phyloP scores from a whole-genome alignment of 192 early-diverging fungal species.

The Coemansia guatemalensis region DNA sequence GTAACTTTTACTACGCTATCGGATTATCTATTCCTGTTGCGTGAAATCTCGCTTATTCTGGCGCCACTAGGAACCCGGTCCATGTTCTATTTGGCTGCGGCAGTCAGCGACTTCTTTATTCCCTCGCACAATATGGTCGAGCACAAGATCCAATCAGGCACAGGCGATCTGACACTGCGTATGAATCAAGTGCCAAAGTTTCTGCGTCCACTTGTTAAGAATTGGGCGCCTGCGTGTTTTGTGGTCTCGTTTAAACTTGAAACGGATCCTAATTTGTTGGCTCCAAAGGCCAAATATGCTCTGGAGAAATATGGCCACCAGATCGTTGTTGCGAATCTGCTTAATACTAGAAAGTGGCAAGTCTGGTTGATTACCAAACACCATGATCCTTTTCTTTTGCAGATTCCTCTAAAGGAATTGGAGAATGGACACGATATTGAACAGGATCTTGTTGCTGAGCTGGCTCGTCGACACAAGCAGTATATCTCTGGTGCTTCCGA shows the following conservation, averaged over 20 bases:
- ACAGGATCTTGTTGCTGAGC: conserved; percentile 37
- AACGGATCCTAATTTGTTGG: conserved; percentile 81
- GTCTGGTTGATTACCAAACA: conserved; percentile 62
- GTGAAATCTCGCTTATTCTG: conserved; percentile 69
- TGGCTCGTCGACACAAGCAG: conserved; percentile 30
- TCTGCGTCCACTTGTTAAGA: conserved; percentile 86
- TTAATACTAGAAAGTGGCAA: conserved; percentile 81
- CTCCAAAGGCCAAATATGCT: conserved; percentile 76
- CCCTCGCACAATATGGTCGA: conserved; percentile 89
- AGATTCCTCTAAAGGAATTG: conserved; percentile 28
- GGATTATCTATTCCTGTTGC: conserved; percentile 91
- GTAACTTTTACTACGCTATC: conserved; percentile 86
- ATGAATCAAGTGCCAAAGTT: conserved; percentile 99
- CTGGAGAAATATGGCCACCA: conserved; percentile 92
- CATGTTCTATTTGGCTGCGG: conserved; percentile 97
- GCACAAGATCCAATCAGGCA: conserved; percentile 96
- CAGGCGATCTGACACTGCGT: conserved; percentile 78
- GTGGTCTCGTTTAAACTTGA: conserved; percentile 99
- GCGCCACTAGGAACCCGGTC: conserved; percentile 63
- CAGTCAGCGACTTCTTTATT: conserved; percentile 98
- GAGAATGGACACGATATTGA: conserved; percentile 37
- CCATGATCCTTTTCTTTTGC: conserved; percentile 27
- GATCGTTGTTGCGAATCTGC: conserved; percentile 94
- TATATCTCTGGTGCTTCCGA: conserved; percentile 7
- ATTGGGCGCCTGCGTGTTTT: conserved; percentile 85